These are phyloP conservation scores for Ogataea saltuana DNA, from an alignment of 805 yeast genomes.

Conservation along the genomic window DNA sequence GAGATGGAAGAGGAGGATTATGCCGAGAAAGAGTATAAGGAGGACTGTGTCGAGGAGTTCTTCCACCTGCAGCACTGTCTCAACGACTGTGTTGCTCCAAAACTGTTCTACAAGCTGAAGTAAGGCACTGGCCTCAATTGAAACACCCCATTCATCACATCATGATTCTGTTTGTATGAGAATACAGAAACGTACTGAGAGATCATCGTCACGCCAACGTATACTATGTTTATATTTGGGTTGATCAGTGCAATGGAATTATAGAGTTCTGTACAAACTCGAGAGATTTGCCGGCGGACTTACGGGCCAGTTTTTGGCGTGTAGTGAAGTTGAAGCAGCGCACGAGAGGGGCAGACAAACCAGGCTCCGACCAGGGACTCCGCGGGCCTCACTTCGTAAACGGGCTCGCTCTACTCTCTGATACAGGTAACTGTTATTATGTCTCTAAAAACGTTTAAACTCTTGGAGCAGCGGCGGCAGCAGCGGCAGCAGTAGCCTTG, in stretches of 20 bases:
- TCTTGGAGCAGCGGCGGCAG: conserved; percentile 21
- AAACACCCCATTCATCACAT: conserved; percentile 8
- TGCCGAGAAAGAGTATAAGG: conserved; percentile 78
- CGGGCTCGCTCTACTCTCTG: not conserved
- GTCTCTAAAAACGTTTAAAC: conserved; percentile 2
- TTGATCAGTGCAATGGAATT: conserved; percentile 5
- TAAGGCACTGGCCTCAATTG: conserved; percentile 36
- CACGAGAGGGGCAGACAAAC: too few relatives aligned
- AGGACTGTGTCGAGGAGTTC: conserved; percentile 97
- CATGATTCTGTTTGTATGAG: conserved; percentile 6
- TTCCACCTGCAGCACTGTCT: conserved; percentile 95
- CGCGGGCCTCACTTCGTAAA: too few relatives aligned
- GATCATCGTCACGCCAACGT: conserved; percentile 7
- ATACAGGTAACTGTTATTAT: not conserved
- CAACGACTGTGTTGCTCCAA: conserved; percentile 90
- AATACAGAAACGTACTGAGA: conserved; percentile 3
- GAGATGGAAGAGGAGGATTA: conserved; percentile 84
- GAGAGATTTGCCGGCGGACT: too few relatives aligned
- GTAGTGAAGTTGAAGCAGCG: too few relatives aligned
- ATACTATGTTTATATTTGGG: conserved; percentile 5
- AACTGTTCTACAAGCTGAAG: conserved; percentile 81
- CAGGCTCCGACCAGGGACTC: too few relatives aligned
- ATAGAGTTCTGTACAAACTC: conserved; percentile 3
- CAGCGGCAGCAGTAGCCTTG: conserved; percentile 46
- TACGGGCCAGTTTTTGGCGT: too few relatives aligned